These are phyloP conservation scores for Agaricales sp. DNA, from an alignment of 1,284 basidiomycete species.

Conservation along the genomic window DNA sequence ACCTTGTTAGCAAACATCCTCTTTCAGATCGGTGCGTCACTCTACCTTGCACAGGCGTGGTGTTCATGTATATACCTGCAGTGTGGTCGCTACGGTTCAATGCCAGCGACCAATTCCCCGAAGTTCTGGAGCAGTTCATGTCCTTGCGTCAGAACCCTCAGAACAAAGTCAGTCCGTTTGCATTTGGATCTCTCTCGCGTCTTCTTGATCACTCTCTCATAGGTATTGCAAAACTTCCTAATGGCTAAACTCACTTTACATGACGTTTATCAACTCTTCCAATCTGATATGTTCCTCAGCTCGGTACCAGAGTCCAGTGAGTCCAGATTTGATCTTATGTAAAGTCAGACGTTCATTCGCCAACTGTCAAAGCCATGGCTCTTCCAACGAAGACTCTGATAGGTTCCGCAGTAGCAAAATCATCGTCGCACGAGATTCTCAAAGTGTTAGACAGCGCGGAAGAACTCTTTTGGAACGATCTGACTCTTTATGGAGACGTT, in stretches of 20 bases:
- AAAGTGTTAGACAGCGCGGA: conserved; percentile 56
- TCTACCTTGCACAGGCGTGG: too few relatives aligned
- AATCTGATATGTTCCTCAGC: conserved; percentile 77
- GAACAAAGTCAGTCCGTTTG: background rate
- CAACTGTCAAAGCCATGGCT: conserved; percentile 53
- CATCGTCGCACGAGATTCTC: conserved; percentile 52
- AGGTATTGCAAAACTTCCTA: conserved; percentile 62
- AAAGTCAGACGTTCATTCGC: background rate
- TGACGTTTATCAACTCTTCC: conserved; percentile 67
- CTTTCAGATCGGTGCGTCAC: background rate
- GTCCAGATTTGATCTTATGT: conserved; percentile 19
- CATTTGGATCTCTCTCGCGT: background rate
- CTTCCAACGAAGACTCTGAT: conserved; percentile 72
- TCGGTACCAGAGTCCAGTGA: conserved; percentile 80
- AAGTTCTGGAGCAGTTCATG: background rate
- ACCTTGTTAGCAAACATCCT: background rate
- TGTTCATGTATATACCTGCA: too few relatives aligned
- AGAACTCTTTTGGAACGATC: conserved; percentile 55
- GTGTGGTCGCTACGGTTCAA: background rate
- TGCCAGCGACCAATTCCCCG: background rate
- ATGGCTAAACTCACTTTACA: conserved; percentile 68
- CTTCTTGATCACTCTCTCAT: background rate
- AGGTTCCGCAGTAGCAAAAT: conserved; percentile 25
- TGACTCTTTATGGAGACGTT: conserved; percentile 56
- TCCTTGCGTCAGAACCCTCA: background rate